Percentiles rank a stretch among this genome's conserved stretches.
These are phyloP conservation scores for Forsythia viridissima DNA, from an alignment of 257 asterid genomes.

Conservation along the genomic window DNA sequence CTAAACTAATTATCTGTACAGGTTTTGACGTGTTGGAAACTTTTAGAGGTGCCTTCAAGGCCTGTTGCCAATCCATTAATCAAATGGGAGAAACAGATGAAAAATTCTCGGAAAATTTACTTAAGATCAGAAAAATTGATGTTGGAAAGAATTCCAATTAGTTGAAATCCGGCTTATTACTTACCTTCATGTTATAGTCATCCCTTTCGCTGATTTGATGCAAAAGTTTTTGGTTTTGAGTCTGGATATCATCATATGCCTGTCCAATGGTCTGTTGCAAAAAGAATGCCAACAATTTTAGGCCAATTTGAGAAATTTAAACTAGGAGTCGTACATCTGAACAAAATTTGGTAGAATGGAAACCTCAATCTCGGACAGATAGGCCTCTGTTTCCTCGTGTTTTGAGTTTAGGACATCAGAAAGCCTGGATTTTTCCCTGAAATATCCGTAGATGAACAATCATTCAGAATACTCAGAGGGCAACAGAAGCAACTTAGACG, in stretches of 20 bases:
- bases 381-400: slow-evolving; percentile 93
- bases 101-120: background rate
- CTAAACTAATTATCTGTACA: background rate
- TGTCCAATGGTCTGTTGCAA: slow-evolving; percentile 87
- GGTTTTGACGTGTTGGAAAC: background rate
- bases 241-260: slow-evolving; percentile 98
- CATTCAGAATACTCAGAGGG: slow-evolving; percentile 10
- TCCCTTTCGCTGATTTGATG: slow-evolving; percentile 95
- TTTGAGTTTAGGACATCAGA: slow-evolving; percentile 73
- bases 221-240: slow-evolving; percentile 95
- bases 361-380: slow-evolving; percentile 95
- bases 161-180: slow-evolving; percentile 16
- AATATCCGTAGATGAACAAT: slow-evolving; percentile 25
- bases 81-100: background rate
- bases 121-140: background rate
- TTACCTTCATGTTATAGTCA: slow-evolving; percentile 92
- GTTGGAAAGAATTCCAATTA: background rate
- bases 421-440: slow-evolving; percentile 73
- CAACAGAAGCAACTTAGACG: background rate
- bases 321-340: slow-evolving; percentile 1
- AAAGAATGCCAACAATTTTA: slow-evolving; percentile 24
- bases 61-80: background rate
- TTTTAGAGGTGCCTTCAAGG: background rate
- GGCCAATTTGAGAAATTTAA: slow-evolving; percentile 21
- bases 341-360: slow-evolving; percentile 14